Evolutionary conservation across 257 asterid species (phyloP).

Genomic region (Cruciata laevipes): DNA sequence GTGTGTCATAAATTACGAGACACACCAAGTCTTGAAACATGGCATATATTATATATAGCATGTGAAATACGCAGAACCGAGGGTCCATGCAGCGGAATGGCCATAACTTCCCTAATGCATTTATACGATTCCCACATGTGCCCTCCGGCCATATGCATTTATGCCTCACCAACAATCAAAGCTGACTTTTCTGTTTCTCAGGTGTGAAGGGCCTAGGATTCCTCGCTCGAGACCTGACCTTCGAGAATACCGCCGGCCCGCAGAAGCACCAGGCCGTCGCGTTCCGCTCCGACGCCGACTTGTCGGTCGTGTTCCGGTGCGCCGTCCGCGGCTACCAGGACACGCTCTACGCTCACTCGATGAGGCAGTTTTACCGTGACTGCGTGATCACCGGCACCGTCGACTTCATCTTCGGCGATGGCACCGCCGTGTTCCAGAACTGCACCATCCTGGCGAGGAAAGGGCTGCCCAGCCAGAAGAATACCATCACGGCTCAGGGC

Average conservation of each 20-base stretch:
- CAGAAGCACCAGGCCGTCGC: constrained; percentile 61
- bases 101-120: background rate
- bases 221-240: constrained; percentile 53
- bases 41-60: background rate
- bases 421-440: constrained; percentile 42
- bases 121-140: background rate
- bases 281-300: constrained; percentile 49
- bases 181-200: background rate
- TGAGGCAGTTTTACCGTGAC: constrained; percentile 48
- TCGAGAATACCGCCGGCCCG: constrained; percentile 62
- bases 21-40: background rate
- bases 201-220: constrained; percentile 57
- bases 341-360: constrained; percentile 47
- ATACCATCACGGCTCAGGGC: constrained; percentile 57
- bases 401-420: constrained; percentile 53
- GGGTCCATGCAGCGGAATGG: background rate
- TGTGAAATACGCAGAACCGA: background rate
- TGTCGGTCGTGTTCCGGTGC: constrained; percentile 44
- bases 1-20: background rate
- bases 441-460: constrained; percentile 36
- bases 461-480: constrained; percentile 47
- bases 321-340: constrained; percentile 50
- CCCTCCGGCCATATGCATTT: background rate
- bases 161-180: background rate
- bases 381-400: constrained; percentile 49